Evolutionary conservation across 2,329 filamentous ascomycete species (phyloP).

Genomic region (Thelonectria olida): DNA sequence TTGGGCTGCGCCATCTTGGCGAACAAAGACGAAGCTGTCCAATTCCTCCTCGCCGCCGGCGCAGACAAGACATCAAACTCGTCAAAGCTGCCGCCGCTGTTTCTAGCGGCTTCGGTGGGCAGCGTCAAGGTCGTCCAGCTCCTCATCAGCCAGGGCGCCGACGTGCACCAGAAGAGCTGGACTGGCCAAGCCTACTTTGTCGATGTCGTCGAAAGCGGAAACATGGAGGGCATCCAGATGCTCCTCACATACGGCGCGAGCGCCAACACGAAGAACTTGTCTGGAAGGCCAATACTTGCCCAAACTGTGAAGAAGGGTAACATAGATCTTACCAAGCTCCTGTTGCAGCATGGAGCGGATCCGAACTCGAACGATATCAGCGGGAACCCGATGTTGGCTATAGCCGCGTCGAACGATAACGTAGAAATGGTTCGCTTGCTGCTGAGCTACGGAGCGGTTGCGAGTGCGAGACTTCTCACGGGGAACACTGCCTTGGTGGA

Average conservation of each 20-base stretch:
- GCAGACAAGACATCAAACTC: constrained; percentile 38
- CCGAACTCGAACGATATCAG: constrained; percentile 41
- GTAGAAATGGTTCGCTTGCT: constrained; percentile 46
- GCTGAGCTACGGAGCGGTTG: constrained; percentile 46
- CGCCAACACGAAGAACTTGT: constrained; percentile 35
- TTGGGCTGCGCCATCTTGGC: constrained; percentile 47
- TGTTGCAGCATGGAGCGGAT: constrained; percentile 49
- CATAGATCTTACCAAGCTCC: constrained; percentile 39
- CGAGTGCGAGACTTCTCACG: constrained; percentile 38
- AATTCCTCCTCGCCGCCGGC: constrained; percentile 45
- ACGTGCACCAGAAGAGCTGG: constrained; percentile 41
- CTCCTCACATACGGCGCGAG: constrained; percentile 45
- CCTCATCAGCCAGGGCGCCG: constrained; percentile 42
- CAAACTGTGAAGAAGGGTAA: constrained; percentile 41
- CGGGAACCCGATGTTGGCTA: constrained; percentile 42
- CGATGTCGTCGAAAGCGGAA: constrained; percentile 38
- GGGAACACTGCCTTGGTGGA: constrained; percentile 47
- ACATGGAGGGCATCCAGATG: constrained; percentile 39
- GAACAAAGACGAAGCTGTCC: constrained; percentile 43
- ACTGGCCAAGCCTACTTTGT: constrained; percentile 44
- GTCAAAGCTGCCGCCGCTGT: constrained; percentile 44
- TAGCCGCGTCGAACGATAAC: constrained; percentile 41
- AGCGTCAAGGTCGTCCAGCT: constrained; percentile 40
- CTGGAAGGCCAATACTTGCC: constrained; percentile 41
- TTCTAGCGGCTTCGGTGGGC: constrained; percentile 44